Evolutionary conservation across 305 asterid species (phyloP).

Genomic region (Solanum hybrid): DNA sequence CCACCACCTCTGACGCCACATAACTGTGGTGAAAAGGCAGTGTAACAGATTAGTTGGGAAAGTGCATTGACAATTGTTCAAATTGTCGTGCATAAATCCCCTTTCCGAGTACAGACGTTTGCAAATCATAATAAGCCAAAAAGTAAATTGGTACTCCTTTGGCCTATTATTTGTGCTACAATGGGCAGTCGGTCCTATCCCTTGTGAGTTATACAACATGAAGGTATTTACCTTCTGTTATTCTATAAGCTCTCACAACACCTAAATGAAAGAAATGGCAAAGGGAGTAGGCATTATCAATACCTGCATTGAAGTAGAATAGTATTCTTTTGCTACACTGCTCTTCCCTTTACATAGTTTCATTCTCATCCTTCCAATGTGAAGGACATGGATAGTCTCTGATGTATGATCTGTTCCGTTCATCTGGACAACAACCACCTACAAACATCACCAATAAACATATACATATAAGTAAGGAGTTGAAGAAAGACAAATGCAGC

Average conservation of each 20-base stretch:
- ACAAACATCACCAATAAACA: conserved; percentile 3
- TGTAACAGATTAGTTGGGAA: not conserved
- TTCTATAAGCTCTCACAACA: not conserved
- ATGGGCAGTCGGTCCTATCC: not conserved
- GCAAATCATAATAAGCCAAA: not conserved
- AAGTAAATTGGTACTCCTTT: not conserved
- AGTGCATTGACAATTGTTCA: not conserved
- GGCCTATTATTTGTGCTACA: not conserved
- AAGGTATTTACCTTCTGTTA: not conserved
- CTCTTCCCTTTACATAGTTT: conserved; percentile 78
- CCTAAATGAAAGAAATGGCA: not conserved
- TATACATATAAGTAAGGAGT: not conserved
- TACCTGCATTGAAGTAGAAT: conserved; percentile 95
- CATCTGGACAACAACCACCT: conserved; percentile 80
- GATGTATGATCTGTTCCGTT: conserved; percentile 60
- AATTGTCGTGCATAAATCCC: not conserved
- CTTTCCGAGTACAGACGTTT: not conserved
- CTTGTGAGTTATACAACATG: not conserved
- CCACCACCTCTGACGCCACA: conserved; percentile 97
- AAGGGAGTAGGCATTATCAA: not conserved
- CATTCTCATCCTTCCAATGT: conserved; percentile 85
- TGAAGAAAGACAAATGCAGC: not conserved
- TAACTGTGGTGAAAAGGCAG: conserved; percentile 27
- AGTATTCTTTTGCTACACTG: conserved; percentile 65
- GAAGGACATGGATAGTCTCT: conserved; percentile 68